Evolutionary conservation across 331 rosid species (phyloP), one percentile per base, ranked within the genome.

Genomic region (Phaseolus coccineus): DNA sequence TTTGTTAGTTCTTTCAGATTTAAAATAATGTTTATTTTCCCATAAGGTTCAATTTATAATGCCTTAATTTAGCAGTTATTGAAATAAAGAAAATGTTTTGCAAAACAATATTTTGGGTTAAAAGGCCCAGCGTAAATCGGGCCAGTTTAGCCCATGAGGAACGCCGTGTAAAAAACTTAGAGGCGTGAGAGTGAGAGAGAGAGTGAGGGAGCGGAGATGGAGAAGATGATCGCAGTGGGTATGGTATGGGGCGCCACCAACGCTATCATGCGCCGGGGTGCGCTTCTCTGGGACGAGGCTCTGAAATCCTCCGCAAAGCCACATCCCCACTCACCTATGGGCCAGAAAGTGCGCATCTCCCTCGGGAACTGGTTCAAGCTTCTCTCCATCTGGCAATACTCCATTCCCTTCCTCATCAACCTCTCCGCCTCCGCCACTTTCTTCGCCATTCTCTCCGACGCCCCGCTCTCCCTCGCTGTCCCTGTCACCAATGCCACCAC

Each of bases 401-500:
- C 92, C 1, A 48, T 92, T 30, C 97, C 97, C 8, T 94, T 94
- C 77, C 37, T 82, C 73, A 33, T 94, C 8, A 94, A 92, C 77
- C 92, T 94, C 69, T 88, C 95, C 5, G 97, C 98, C 80, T 94
- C 98, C 46, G 97, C 91, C 53, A 85, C 97, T 6, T 94, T 94
- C 97, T 92, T 94, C 77, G 83, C 89, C 57, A 86, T 93, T 19
- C 97, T 92, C 78, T 84, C 90, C 50, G 83, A 91, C 57, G 86
- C 95, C 5, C 98, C 98, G 0, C 94, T 94, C 67, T 94, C 97
- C 69, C 86, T 86, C 48, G 91, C 97, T 25, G 97, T 94, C 44
- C 98, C 97, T 14, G 91, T 94, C 87, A 94, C 98, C 77, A 94
- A 94, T 75, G 97, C 98, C 67, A 92, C 97, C 55, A 92, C 98